Evolutionary conservation across 108 stramenopile species (phyloP), one percentile per base, ranked within the genome.

Genomic region (Pseudonitzschia delicatissima): DNA sequence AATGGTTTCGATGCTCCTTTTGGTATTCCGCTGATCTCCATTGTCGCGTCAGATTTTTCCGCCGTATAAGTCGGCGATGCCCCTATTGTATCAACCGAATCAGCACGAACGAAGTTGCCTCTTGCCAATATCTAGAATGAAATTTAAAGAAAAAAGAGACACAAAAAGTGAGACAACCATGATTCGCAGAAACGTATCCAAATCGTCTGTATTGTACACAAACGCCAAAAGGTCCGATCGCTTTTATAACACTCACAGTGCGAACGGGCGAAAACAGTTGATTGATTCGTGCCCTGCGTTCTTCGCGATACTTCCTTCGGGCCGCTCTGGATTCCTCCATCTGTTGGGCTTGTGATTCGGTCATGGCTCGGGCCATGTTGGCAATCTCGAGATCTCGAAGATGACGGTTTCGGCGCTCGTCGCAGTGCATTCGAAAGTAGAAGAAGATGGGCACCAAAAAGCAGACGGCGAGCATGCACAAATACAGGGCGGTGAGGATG

Each of bases 191-290:
- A 61, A 61, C 5, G 32, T 18, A 11, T 33, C 2, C 12, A 0
- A 33, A 31, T 32, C n/a, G 13, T 55, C 12, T 28, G 53, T 4
- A 11, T 9, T n/a, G 23, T 23, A 51, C 3, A 6, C 11, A 23
- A 18, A 51, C 11, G 1, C 11, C 13, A 25, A 20, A 51, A 20
- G 11, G 11, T n/a, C n/a, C n/a, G n/a, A n/a, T n/a, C n/a, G n/a
- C n/a, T n/a, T n/a, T n/a, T n/a, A n/a, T n/a, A n/a, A n/a, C n/a
- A 71, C 80, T 31, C 58, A 81, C 77, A 71, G 73, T 65, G 57
- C 59, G 60, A 36, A 78, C 74, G 2, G 82, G 74, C 28, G 33
- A 18, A 52, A 83, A 67, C 3, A 83, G 68, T 53, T 83, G 79
- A 8, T 71, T 9, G 5, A 84, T 77, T 36, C 73, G 42, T 31